Evolutionary conservation across 2,329 filamentous ascomycete species (phyloP), one percentile per base, ranked within the genome.

Genomic region (Calonectria multiphialidica): DNA sequence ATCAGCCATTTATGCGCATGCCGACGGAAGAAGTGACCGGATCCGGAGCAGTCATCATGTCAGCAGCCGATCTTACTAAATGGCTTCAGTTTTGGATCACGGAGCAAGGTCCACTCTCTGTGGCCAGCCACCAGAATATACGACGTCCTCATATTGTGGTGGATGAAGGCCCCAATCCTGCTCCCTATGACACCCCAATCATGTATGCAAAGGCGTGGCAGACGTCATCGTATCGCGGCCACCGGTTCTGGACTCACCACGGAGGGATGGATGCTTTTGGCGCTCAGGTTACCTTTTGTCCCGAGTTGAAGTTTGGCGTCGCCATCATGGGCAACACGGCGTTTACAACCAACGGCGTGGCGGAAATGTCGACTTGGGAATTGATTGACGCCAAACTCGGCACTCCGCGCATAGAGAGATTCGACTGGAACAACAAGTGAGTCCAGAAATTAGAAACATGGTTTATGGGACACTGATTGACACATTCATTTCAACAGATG

Each of bases 21-120:
- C 53, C 53, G 2, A 57, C 33, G 2, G 53, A 57, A 15, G 53
- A 57, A 18, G 33, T 40, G 33, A 57, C 33, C n/a, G 69, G 74
- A 1, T 86, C 87, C 0, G 88, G 87, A 0, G 82, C 81, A 18
- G 82, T 88, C 25, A 81, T 86, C 42, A 84, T 81, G 0, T 84
- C 80, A 30, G 83, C 53, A 21, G 21, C n/a, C 2, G n/a, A 57
- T 33, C 15, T 57, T 10, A 23, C n/a, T 16, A 40, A 40, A 40
- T 40, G 53, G 53, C 53, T 57, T 7, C n/a, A 23, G 40, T 57
- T 40, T 18, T 57, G 33, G 53, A 57, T 57, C 12, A 37, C 33
- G 15, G 53, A 57, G 13, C 33, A 57, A 13, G 53, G 33, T 2
- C 53, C 33, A 4, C 30, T 57, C 4, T 40, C 53, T 9, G 9